phyloP scores from a whole-genome alignment of 2,329 filamentous ascomycete species.

The Trichoderma guizhouense region DNA sequence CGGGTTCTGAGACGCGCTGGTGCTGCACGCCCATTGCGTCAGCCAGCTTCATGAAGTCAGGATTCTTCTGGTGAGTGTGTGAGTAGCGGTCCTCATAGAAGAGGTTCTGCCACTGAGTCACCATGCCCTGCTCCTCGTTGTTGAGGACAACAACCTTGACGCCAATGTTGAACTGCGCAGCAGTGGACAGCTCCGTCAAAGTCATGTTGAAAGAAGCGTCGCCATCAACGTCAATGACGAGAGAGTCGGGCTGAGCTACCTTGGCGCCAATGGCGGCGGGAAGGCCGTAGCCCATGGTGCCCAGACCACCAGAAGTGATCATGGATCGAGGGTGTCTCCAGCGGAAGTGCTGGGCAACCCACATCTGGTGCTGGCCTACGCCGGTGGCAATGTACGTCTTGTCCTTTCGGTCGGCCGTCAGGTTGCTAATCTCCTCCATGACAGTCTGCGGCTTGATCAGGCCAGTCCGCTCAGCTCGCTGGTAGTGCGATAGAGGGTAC shows the following conservation, averaged over 20 bases:
- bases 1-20: slow-evolving; percentile 67
- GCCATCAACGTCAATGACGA: slow-evolving; percentile 94
- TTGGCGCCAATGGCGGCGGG: slow-evolving; percentile 95
- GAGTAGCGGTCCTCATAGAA: slow-evolving; percentile 94
- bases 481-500: slow-evolving; percentile 81
- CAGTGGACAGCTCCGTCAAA: slow-evolving; percentile 88
- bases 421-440: slow-evolving; percentile 83
- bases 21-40: slow-evolving; percentile 87
- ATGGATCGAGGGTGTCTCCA: slow-evolving; percentile 90
- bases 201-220: slow-evolving; percentile 99
- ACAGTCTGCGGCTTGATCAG: slow-evolving; percentile 92
- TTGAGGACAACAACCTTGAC: slow-evolving; percentile 94
- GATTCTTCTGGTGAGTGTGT: slow-evolving; percentile 91
- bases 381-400: slow-evolving; percentile 87
- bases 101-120: slow-evolving; percentile 96
- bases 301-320: slow-evolving; percentile 93
- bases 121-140: slow-evolving; percentile 98
- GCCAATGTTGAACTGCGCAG: slow-evolving; percentile 92
- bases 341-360: slow-evolving; percentile 93
- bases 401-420: slow-evolving; percentile 77
- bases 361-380: slow-evolving; percentile 98
- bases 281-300: slow-evolving; percentile 84
- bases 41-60: slow-evolving; percentile 90
- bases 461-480: slow-evolving; percentile 70
- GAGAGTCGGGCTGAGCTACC: slow-evolving; percentile 69